These are phyloP conservation scores for Rugiboletus extremiorientalis DNA, from an alignment of 1,284 basidiomycete genomes.

Conservation along the genomic window DNA sequence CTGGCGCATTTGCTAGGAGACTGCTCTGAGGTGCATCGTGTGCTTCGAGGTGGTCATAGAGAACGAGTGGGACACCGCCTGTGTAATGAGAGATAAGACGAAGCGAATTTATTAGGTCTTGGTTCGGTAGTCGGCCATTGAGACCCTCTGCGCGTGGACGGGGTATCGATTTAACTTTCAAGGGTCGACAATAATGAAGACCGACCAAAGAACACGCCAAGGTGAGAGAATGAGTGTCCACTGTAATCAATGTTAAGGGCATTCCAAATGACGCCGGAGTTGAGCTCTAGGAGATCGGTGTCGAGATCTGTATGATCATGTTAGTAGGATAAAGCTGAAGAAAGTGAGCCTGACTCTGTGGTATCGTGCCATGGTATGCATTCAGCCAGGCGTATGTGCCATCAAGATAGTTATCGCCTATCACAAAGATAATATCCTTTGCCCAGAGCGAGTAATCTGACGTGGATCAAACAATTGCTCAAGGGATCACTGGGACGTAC, in stretches of 20 bases:
- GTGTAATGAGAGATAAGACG: slow-evolving; percentile 71
- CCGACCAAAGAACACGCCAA: slow-evolving; percentile 89
- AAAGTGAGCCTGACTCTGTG: slow-evolving; percentile 53
- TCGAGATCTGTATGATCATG: slow-evolving; percentile 51
- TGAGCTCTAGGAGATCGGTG: slow-evolving; percentile 59
- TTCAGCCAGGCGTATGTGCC: slow-evolving; percentile 93
- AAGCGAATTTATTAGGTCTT: slow-evolving; percentile 90
- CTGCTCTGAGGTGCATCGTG: slow-evolving; percentile 39
- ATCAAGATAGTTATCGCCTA: slow-evolving; percentile 87
- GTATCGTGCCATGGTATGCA: slow-evolving; percentile 73
- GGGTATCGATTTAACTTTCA: not conserved
- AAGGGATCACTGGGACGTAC: slow-evolving; percentile 17
- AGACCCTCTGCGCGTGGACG: slow-evolving; percentile 72
- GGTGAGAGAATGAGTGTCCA: slow-evolving; percentile 92
- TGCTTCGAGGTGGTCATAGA: slow-evolving; percentile 74
- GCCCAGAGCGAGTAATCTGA: slow-evolving; percentile 90
- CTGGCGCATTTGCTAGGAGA: slow-evolving; percentile 49
- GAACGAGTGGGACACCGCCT: slow-evolving; percentile 68
- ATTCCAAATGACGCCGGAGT: slow-evolving; percentile 91
- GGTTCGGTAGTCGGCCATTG: slow-evolving; percentile 94
- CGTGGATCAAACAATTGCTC: not conserved
- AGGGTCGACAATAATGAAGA: not conserved
- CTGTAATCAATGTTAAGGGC: slow-evolving; percentile 95
- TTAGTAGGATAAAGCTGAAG: not conserved
- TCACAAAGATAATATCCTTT: slow-evolving; percentile 89